Evolutionary conservation across 768 basidiomycete genomes (phyloP), one percentile per base, ranked within the genome.

Genomic region (Naganishia onofrii): DNA sequence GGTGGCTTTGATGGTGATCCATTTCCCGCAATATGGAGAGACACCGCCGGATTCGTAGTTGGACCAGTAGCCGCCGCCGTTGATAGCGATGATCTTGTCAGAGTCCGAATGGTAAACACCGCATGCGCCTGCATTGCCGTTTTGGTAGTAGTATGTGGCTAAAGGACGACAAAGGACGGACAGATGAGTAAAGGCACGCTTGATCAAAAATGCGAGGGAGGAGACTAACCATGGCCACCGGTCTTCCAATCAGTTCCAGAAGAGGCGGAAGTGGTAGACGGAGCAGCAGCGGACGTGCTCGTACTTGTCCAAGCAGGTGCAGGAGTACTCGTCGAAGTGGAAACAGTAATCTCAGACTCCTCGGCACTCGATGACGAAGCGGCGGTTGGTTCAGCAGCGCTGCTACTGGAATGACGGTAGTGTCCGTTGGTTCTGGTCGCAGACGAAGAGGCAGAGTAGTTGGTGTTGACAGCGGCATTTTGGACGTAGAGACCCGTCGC

Each of bases 101-200:
- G 17, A 75, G 81, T 95, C 93, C 2, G 76, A 68, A 84, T 87
- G 78, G 32, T 82, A 75, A 29, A 65, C 73, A 55, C 93, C 94
- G 80, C 94, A 96, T 7, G 91, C 90, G 67, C 93, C 93, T 10
- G 90, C 83, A 48, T 83, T 83, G 56, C 89, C 89, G 58, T 86
- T 82, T 84, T 91, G 90, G 81, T 83, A 85, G 83, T 85, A 92
- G 81, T 74, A 86, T 66, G 85, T 86, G 6, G 82, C 85, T 71
- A 80, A 81, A 68, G 23, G 70, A 70, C 68, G 74, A 54, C 5
- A 69, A 56, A 32, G 69, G 66, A 26, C 70, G 69, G 42, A 10
- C 42, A 28, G 71, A 71, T 70, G 63, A 1, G 70, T 54, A 15
- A 73, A 71, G n/a, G 75, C 66, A 10, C 70, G 34, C 13, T 51